Conservation (phyloP, 1,284 basidiomycete genomes). For the Moniliophthora roreri region DNA sequence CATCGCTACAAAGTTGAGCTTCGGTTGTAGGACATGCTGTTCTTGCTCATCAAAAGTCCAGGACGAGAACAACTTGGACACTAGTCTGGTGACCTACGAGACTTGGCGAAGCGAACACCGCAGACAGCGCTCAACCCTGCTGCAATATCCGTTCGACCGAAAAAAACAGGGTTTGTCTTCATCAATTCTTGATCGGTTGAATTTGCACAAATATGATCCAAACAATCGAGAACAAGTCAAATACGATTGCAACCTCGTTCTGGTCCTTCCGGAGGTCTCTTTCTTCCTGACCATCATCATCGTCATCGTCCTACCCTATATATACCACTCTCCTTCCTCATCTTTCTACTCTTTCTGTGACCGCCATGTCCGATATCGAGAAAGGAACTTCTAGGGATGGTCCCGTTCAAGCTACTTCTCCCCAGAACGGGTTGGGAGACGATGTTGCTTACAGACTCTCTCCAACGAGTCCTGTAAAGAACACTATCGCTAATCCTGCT, state of each 20-base stretch:
- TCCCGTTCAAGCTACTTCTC: slow-evolving; percentile 4
- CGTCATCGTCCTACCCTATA: not conserved
- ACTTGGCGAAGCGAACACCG: too few relatives aligned
- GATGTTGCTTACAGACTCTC: slow-evolving; percentile 8
- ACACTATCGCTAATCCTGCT: slow-evolving; percentile 50
- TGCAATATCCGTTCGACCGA: too few relatives aligned
- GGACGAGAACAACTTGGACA: too few relatives aligned
- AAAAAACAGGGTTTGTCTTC: too few relatives aligned
- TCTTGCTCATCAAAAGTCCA: too few relatives aligned
- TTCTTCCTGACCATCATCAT: not conserved
- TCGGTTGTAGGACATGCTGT: too few relatives aligned
- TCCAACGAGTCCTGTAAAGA: slow-evolving; percentile 6
- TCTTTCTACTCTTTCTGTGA: not conserved
- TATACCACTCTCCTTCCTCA: not conserved
- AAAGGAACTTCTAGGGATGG: slow-evolving; percentile 11
- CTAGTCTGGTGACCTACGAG: too few relatives aligned
- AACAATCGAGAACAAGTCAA: not conserved
- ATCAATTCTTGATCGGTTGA: not conserved
- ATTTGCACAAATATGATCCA: slow-evolving; percentile 1
- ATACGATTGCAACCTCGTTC: not conserved
- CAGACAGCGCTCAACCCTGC: too few relatives aligned
- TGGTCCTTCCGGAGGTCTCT: not conserved
- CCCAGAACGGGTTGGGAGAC: not conserved
- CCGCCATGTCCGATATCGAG: slow-evolving; percentile 14
- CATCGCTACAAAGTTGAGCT: too few relatives aligned